Conservation (phyloP, 2,329 filamentous ascomycete genomes). For the Colletotrichum eremochloae region DNA sequence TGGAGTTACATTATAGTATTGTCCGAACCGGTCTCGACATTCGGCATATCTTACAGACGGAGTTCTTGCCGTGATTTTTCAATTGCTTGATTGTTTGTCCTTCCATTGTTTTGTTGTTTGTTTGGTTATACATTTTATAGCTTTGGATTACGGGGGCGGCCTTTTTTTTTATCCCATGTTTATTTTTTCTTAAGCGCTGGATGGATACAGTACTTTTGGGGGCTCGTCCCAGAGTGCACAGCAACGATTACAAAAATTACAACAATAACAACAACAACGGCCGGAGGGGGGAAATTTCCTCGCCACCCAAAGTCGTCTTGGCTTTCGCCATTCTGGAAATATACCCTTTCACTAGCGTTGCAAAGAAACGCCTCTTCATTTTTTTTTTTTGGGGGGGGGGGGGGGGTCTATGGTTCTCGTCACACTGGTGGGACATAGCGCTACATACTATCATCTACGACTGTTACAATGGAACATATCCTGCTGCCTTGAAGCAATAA, state of each 20-base stretch:
- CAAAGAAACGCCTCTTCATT: slow-evolving; percentile 15
- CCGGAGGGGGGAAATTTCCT: not conserved
- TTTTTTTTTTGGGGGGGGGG: not conserved
- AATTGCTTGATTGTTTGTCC: not conserved
- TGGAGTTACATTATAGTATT: slow-evolving; percentile 8
- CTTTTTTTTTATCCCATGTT: not conserved
- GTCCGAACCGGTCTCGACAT: not conserved
- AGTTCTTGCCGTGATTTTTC: not conserved
- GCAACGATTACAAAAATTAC: not conserved
- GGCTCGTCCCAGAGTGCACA: not conserved
- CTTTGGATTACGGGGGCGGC: not conserved
- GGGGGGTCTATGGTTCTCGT: not conserved
- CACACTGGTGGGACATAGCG: not conserved
- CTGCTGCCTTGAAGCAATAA: slow-evolving; percentile 7
- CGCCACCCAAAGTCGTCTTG: not conserved
- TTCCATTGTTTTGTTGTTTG: not conserved
- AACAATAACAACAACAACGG: not conserved
- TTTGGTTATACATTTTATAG: not conserved
- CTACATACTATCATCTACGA: not conserved
- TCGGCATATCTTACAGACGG: slow-evolving; percentile 7
- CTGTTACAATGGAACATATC: slow-evolving; percentile 10
- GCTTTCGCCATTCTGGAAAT: slow-evolving; percentile 22
- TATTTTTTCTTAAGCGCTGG: not conserved
- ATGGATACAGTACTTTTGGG: not conserved
- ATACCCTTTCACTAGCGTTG: slow-evolving; percentile 39